Conservation (phyloP, 345 rosid genomes). For the Passiflora organensis region DNA sequence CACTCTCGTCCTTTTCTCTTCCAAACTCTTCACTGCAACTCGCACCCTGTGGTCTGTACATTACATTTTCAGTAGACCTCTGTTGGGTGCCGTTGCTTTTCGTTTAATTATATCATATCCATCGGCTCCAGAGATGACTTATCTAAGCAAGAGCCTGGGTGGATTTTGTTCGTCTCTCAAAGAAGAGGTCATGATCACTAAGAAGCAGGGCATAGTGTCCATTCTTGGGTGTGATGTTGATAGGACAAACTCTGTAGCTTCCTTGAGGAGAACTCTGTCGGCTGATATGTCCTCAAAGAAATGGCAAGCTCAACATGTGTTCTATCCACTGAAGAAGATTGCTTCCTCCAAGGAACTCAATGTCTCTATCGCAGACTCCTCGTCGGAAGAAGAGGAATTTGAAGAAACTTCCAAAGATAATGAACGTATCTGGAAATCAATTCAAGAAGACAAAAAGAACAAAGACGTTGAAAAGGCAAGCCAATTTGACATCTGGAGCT, state of each 20-base stretch:
- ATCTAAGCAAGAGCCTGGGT: slow-evolving; percentile 13
- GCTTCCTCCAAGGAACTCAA: slow-evolving; percentile 50
- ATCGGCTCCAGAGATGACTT: slow-evolving; percentile 8
- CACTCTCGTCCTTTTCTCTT: background rate
- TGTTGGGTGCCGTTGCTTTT: slow-evolving; percentile 36
- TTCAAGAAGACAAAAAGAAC: slow-evolving; percentile 35
- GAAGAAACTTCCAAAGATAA: slow-evolving; percentile 13
- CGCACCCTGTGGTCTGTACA: slow-evolving; percentile 52
- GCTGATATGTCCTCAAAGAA: slow-evolving; percentile 83
- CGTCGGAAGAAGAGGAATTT: slow-evolving; percentile 25
- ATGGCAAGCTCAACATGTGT: slow-evolving; percentile 50
- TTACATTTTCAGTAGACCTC: slow-evolving; percentile 27
- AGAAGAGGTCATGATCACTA: slow-evolving; percentile 22
- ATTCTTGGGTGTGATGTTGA: slow-evolving; percentile 53
- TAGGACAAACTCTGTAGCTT: slow-evolving; percentile 27
- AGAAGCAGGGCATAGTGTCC: slow-evolving; percentile 66
- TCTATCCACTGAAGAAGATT: slow-evolving; percentile 49
- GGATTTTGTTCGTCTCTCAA: slow-evolving; percentile 15
- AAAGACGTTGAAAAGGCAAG: slow-evolving; percentile 25
- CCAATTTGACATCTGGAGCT: slow-evolving; percentile 56
- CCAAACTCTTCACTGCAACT: slow-evolving; percentile 16
- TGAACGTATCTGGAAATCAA: slow-evolving; percentile 44
- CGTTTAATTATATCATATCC: background rate
- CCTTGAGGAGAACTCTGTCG: slow-evolving; percentile 70
- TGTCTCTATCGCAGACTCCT: slow-evolving; percentile 19